These are phyloP conservation scores for Protomyces inundatus DNA, from an alignment of 1,139 yeast genomes.

Conservation along the genomic window DNA sequence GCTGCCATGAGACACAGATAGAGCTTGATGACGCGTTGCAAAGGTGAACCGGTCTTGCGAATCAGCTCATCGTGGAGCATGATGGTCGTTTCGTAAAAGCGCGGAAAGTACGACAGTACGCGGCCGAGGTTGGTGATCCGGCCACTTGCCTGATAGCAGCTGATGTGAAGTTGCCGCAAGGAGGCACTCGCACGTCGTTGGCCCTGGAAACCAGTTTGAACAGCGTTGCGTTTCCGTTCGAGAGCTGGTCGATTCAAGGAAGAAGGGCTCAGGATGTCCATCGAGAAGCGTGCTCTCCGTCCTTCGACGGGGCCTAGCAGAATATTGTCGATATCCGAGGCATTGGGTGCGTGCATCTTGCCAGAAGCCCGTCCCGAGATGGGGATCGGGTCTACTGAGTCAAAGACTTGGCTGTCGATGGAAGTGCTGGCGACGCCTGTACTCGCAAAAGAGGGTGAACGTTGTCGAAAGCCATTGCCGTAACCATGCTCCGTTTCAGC, in stretches of 20 bases:
- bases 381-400: neutral
- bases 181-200: conserved; percentile 12
- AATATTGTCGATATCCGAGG: conserved; percentile 18
- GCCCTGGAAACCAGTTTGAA: neutral
- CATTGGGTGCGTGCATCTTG: neutral
- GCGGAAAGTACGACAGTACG: conserved; percentile 27
- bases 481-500: too few species aligned
- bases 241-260: conserved; percentile 13
- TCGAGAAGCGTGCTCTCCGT: conserved; percentile 15
- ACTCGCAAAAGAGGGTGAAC: neutral
- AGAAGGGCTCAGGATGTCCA: neutral
- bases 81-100: conserved; percentile 26
- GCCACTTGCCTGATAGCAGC: conserved; percentile 23
- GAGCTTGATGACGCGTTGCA: conserved; percentile 24
- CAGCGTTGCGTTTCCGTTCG: conserved; percentile 3
- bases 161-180: conserved; percentile 13
- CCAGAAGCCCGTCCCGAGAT: neutral
- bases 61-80: conserved; percentile 25
- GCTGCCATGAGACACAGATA: conserved; percentile 31
- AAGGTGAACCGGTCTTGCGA: conserved; percentile 24
- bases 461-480: too few species aligned
- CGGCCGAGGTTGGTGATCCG: conserved; percentile 27
- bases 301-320: conserved; percentile 12
- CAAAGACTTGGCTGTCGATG: neutral
- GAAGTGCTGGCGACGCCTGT: neutral